These are phyloP conservation scores for Populus simonii DNA, from an alignment of 345 rosid genomes.

Conservation along the genomic window DNA sequence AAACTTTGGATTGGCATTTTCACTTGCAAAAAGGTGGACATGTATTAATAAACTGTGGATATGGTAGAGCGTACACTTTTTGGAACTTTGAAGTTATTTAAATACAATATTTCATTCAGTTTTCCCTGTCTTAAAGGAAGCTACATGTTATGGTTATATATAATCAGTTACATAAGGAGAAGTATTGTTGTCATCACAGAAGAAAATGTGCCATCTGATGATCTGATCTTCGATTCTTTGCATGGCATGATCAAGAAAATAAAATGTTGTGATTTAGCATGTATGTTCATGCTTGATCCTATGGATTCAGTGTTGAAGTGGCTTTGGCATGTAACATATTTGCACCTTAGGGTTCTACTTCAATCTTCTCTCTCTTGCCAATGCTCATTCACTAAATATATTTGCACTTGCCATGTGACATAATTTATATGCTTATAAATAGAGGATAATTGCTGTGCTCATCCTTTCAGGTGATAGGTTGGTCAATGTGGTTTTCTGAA, in stretches of 20 bases:
- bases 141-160: neutral
- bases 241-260: neutral
- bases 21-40: neutral
- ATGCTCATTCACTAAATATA: neutral
- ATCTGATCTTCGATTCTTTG: neutral
- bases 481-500: slow-evolving; percentile 99
- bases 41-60: neutral
- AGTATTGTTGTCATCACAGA: neutral
- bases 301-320: neutral
- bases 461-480: slow-evolving; percentile 80
- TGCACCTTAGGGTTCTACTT: neutral
- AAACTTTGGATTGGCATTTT: neutral
- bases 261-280: neutral
- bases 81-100: neutral
- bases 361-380: neutral
- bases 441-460: neutral
- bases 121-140: neutral
- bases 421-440: neutral
- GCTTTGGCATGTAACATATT: neutral
- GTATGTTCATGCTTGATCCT: neutral
- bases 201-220: neutral
- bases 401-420: neutral
- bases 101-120: neutral
- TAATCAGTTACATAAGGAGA: neutral
- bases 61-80: neutral